Percentiles rank a stretch among this genome's conserved stretches.
These are phyloP conservation scores for Sporisorium graminicola DNA, from an alignment of 1,284 basidiomycete genomes.

Conservation along the genomic window DNA sequence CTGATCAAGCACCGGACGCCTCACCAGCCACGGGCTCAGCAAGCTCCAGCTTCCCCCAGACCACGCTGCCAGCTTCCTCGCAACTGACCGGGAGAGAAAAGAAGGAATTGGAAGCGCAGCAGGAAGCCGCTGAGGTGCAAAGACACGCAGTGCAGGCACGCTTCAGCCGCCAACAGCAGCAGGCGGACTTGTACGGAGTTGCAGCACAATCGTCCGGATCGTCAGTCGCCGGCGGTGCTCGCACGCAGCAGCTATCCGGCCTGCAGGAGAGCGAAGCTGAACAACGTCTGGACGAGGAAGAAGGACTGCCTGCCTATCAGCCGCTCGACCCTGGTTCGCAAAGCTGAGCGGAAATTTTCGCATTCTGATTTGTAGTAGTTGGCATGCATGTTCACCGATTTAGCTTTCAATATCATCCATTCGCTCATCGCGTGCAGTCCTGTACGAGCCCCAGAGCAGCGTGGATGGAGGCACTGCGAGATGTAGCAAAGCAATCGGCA, in stretches of 20 bases:
- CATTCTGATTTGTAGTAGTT: neutral
- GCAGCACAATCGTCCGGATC: conserved; percentile 16
- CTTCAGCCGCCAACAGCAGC: conserved; percentile 35
- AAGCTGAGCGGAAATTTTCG: neutral
- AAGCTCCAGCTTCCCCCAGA: conserved; percentile 1
- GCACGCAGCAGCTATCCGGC: conserved; percentile 19
- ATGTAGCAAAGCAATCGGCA: no score
- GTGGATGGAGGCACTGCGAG: neutral
- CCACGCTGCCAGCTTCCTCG: conserved; percentile 1
- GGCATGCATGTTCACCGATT: neutral
- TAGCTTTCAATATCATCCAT: neutral
- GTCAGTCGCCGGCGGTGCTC: conserved; percentile 1
- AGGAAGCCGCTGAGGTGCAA: conserved; percentile 43
- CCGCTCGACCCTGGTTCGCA: conserved; percentile 24
- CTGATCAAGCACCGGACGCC: neutral
- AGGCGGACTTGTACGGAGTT: conserved; percentile 34
- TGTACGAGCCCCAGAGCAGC: neutral
- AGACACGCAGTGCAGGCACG: conserved; percentile 36
- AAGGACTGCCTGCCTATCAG: conserved; percentile 42
- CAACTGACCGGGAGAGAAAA: conserved; percentile 30
- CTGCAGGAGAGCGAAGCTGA: conserved; percentile 43
- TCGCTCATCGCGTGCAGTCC: neutral
- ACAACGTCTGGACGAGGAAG: conserved; percentile 28
- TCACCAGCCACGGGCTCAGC: conserved; percentile 17
- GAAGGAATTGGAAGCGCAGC: conserved; percentile 39